Base-by-base conservation (phyloP, 371 early-diverging fungal species). In the Entomophthora muscae region DNA sequence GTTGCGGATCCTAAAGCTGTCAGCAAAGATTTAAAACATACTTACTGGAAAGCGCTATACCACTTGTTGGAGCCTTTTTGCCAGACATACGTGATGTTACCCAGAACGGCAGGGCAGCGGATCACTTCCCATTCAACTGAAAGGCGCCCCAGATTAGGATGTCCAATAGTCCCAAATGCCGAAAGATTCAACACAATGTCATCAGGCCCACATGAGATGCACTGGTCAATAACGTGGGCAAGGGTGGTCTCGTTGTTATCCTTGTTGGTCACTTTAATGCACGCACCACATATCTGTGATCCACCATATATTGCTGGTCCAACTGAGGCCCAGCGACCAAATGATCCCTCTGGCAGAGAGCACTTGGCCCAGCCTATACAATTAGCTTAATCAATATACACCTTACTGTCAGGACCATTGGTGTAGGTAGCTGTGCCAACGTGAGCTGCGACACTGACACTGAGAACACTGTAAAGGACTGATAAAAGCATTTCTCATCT, bases 211-310 rank as follows among this genome's bases (percentile, higher is more conserved):
- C 63, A 63, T 21, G 52, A n/a, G 10, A 63, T 2, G 31, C 63
- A 63, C 23, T 63, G 63, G 29, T 63, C 63, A 1, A 63, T 53
- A n/a, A 63, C 63, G 23, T 63, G 53, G 13, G 32, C 63, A 51
- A 51, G 21, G 1, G 27, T 27, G 13, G 12, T 61, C 28, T 30
- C 13, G 10, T 61, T 61, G 52, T 1, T 61, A 10, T 33, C 32
- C 17, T 42, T 30, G 23, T 61, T 61, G 17, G 61, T 61, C 1
- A 61, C 52, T 17, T 52, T 32, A 17, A 61, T 22, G 26, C 61
- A 61, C 7, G 32, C 32, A 2, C 61, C 61, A 61, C 61, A 61
- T 22, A 5, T 26, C 2, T 3, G 1, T 26, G 52, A 26, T 27
- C 52, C 32, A 23, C n/a, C 27, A 1, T 27, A 61, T 1, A 22